phyloP scores from a whole-genome alignment of 176 grass and related monocot genomes.

The Puccinellia tenuiflora region DNA sequence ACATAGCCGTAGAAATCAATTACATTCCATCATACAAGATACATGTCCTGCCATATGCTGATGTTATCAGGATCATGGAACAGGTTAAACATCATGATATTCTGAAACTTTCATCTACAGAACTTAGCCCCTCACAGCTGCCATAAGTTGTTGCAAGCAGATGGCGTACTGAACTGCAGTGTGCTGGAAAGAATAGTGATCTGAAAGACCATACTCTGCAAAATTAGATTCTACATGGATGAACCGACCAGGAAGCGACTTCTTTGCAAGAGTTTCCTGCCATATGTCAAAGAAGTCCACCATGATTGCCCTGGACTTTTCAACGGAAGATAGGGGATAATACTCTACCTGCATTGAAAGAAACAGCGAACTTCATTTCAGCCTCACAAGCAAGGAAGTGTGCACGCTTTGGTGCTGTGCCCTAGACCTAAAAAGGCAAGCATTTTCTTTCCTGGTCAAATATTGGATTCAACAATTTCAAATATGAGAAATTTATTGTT shows the following conservation, averaged over 20 bases:
- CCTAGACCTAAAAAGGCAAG: too few relatives aligned
- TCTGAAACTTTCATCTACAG: neutral
- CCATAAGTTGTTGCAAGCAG: conserved; percentile 68
- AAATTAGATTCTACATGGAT: conserved; percentile 66
- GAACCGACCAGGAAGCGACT: conserved; percentile 73
- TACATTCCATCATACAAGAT: neutral
- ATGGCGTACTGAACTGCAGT: conserved; percentile 69
- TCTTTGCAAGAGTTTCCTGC: conserved; percentile 64
- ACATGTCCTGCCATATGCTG: neutral
- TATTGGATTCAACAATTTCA: too few relatives aligned
- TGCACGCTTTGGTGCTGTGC: too few relatives aligned
- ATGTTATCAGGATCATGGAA: neutral
- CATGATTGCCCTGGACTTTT: conserved; percentile 72
- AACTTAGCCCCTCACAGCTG: conserved; percentile 43
- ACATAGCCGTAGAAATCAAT: neutral
- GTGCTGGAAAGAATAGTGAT: conserved; percentile 78
- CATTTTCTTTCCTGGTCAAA: too few relatives aligned
- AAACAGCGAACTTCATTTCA: conserved; percentile 21
- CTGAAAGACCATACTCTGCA: conserved; percentile 63
- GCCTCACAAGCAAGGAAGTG: neutral
- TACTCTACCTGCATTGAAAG: conserved; percentile 72
- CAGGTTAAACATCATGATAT: neutral
- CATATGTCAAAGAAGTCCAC: conserved; percentile 90
- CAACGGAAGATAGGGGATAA: conserved; percentile 75
- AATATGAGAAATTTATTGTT: too few relatives aligned